Evolutionary conservation across 1,284 basidiomycete species (phyloP), one percentile per base, ranked within the genome.

Genomic region (Melampsora larici-populina): DNA sequence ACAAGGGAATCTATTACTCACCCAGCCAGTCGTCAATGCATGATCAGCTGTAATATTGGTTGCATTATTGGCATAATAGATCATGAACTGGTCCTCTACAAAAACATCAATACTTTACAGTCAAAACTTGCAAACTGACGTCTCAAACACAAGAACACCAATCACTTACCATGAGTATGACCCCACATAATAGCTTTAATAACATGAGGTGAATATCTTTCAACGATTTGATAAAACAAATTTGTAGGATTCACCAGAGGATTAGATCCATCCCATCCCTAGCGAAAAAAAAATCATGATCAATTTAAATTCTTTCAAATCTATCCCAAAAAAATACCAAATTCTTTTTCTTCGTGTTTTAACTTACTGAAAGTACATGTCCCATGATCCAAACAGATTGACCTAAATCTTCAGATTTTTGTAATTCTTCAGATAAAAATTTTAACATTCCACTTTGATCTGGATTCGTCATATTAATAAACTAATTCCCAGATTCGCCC

Each of bases 131-230:
- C 4, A n/a, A 13, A 62, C 40, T 62, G 11, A 29, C 29, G 3
- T 24, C 24, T 60, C 55, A 13, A 60, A n/a, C 8, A 11, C n/a
- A n/a, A 15, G 51, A 17, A 24, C 11, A 46, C 3, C 15, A 11
- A 46, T 26, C 7, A 24, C 43, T 78, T 78, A 55, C 48, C 79
- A 79, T 79, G 80, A 78, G 79, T 79, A 21, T 60, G 46, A 43
- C 60, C 67, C 36, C 75, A 66, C 46, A 43, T 13, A 24, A 51
- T 63, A 11, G 60, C 49, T 63, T 90, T 89, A 79, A 93, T 91
- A 77, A 92, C 90, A 82, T 92, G 90, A 18, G 86, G 86, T 5
- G 91, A 89, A 83, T 88, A 93, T 21, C 91, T 89, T 81, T 92
- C 90, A 73, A 93, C 90, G 78, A 91, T 93, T 77, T 80, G 79